Evolutionary conservation across 1,139 yeast species (phyloP), one percentile per base, ranked within the genome.

Genomic region (Hemisphaericaspora lyxosophila): DNA sequence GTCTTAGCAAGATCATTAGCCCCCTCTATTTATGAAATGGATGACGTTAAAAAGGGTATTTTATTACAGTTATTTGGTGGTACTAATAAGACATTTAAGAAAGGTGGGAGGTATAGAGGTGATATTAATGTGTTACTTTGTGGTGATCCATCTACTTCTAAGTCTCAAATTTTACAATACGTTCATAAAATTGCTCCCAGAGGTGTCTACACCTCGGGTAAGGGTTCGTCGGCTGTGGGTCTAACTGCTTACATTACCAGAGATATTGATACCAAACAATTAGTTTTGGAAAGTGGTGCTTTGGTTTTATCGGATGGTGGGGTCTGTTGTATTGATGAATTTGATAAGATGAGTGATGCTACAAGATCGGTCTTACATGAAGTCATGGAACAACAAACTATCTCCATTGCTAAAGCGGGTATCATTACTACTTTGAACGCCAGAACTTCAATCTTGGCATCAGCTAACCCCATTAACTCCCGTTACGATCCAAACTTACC

Each of bases 371-470:
- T 92, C 12, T 70, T 92, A 42, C 99, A 92, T 61, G 98, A 92
- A 73, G 98, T 94, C 16, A 92, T 92, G 98, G 98, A 92, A 70
- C 98, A 92, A 61, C 98, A 92, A 62, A 92, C 98, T 0, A 92
- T 92, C 32, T 89, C 97, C 9, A 88, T 92, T 53, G 98, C 98
- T 30, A 92, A 92, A 57, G 98, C 98, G 0, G 98, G 98, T 41
- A 92, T 92, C 55, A 92, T 90, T 55, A 92, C 98, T 11, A 92
- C 98, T 0, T 72, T 92, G 45, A 92, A 92, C 64, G 98, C 98
- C 1, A 77, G 98, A 62, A 90, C 97, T 0, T 89, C 97, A 0
- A 85, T 92, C 48, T 72, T 92, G 47, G 98, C 98, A 0, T 86
- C 96, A 26, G 98, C 98, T 2, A 92, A 92, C 61, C 98, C 98